Evolutionary conservation across 805 yeast species (phyloP).

Genomic region (Hemisphaericaspora nanyangensis): DNA sequence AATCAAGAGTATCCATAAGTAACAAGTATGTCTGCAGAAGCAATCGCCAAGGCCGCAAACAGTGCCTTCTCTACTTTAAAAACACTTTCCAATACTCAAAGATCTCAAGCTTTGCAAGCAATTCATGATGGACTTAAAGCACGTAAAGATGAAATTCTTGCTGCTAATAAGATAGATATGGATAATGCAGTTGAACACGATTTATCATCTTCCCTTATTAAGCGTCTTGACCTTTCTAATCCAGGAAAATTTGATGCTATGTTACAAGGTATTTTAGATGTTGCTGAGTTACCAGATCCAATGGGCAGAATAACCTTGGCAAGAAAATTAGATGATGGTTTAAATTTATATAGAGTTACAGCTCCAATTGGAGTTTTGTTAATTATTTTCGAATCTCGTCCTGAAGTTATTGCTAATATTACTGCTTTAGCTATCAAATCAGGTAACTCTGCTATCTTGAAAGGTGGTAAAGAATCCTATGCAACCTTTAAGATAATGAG

Average conservation of each 20-base stretch:
- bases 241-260: constrained; percentile 87
- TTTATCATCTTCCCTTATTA: constrained; percentile 67
- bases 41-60: constrained; percentile 77
- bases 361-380: constrained; percentile 93
- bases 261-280: constrained; percentile 94
- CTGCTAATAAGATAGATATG: constrained; percentile 75
- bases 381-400: constrained; percentile 93
- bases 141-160: constrained; percentile 58
- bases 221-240: constrained; percentile 76
- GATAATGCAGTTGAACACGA: constrained; percentile 59
- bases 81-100: constrained; percentile 65
- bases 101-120: constrained; percentile 67
- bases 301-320: constrained; percentile 86
- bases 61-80: constrained; percentile 80
- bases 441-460: constrained; percentile 93
- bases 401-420: constrained; percentile 97
- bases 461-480: constrained; percentile 93
- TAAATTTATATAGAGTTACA: constrained; percentile 75
- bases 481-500: constrained; percentile 85
- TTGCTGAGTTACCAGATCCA: constrained; percentile 85
- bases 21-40: constrained; percentile 55
- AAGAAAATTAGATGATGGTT: constrained; percentile 83
- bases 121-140: constrained; percentile 67
- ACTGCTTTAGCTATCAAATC: constrained; percentile 94
- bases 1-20: too few species aligned